A percentile compares a stretch with the other conserved stretches of the same genome.
Conservation (phyloP, 768 basidiomycete species). For the Amanita thiersii region DNA sequence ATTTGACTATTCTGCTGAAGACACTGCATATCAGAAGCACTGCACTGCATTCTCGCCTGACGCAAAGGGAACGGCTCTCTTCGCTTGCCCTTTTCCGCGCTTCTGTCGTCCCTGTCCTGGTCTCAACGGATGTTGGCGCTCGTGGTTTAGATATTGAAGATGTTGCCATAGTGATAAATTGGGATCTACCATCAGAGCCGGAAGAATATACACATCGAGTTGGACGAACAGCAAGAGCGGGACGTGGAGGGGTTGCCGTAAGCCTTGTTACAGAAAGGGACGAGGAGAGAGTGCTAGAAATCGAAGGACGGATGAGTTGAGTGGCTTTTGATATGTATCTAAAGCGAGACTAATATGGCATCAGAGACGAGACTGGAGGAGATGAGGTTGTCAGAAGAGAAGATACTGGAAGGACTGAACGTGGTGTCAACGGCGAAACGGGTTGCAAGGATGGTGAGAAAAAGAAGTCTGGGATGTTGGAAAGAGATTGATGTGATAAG, state of each 20-base stretch:
- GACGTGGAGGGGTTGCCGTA: slow-evolving; percentile 81
- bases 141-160: slow-evolving; percentile 95
- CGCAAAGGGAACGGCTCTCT: slow-evolving; percentile 80
- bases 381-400: slow-evolving; percentile 68
- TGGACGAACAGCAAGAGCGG: slow-evolving; percentile 86
- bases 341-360: not conserved
- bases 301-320: slow-evolving; percentile 85
- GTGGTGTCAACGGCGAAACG: slow-evolving; percentile 89
- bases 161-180: slow-evolving; percentile 94
- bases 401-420: slow-evolving; percentile 81
- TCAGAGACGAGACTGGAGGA: slow-evolving; percentile 71
- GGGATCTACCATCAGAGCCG: slow-evolving; percentile 85
- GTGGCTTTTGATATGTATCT: slow-evolving; percentile 17
- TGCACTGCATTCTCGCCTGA: slow-evolving; percentile 87
- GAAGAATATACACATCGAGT: slow-evolving; percentile 98
- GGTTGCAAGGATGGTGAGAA: slow-evolving; percentile 85
- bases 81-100: slow-evolving; percentile 86
- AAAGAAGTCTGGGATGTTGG: not conserved
- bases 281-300: slow-evolving; percentile 70
- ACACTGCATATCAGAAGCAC: slow-evolving; percentile 77
- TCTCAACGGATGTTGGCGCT: slow-evolving; percentile 93
- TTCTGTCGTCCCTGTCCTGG: slow-evolving; percentile 79
- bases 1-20: slow-evolving; percentile 74
- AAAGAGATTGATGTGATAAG: not conserved
- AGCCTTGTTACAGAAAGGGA: slow-evolving; percentile 95